phyloP scores from a whole-genome alignment of 257 asterid genomes.

The Solanum okadae region DNA sequence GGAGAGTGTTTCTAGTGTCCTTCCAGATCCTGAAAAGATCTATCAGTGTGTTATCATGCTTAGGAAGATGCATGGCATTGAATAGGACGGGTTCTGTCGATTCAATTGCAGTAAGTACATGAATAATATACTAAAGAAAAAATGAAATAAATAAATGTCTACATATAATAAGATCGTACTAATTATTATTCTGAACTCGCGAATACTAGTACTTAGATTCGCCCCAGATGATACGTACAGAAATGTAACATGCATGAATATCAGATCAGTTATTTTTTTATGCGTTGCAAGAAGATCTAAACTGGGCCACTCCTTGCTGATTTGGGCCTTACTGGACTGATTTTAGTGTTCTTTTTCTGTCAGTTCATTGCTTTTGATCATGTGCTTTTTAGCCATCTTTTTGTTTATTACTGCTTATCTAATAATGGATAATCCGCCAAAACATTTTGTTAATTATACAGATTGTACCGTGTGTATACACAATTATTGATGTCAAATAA shows the following conservation, averaged over 20 bases:
- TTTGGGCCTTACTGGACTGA: neutral
- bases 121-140: neutral
- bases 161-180: neutral
- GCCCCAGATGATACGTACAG: neutral
- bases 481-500: neutral
- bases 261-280: neutral
- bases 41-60: constrained; percentile 38
- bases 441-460: neutral
- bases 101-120: neutral
- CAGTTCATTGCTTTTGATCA: neutral
- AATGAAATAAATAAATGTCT: neutral
- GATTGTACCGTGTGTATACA: neutral
- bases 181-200: neutral
- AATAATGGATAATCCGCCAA: neutral
- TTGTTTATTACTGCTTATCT: neutral
- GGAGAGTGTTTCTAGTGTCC: constrained; percentile 41
- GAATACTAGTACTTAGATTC: neutral
- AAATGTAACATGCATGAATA: neutral
- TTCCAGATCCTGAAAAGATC: constrained; percentile 35
- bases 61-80: constrained; percentile 56
- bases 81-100: neutral
- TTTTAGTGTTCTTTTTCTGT: neutral
- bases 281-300: neutral
- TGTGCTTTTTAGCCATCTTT: neutral
- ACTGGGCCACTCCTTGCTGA: neutral